Base-by-base conservation (phyloP, 2,329 filamentous ascomycete species). In the Massarina eburnea region DNA sequence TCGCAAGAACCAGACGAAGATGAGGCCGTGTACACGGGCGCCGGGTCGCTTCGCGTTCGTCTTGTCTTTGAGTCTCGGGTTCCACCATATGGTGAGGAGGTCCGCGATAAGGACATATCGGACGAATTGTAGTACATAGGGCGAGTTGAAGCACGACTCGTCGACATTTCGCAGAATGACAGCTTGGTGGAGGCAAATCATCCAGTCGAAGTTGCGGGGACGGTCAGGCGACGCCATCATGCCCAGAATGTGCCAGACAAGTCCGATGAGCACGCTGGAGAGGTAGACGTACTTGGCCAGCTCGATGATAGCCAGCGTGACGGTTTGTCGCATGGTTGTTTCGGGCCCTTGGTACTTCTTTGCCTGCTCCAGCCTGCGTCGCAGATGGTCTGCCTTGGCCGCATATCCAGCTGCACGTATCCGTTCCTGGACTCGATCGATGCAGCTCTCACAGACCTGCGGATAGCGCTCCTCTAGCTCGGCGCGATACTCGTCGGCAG, bases 391-490 rank as follows among this genome's bases (percentile, higher is more conserved):
- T n/a, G 88, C 86, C 70, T 89, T 89, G 21, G 91, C 91, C 24
- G 84, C 86, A 64, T 95, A 95, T 8, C 82, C 85, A 0, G 89
- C 84, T 55, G 83, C 77, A 18, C 81, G 78, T 41, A 96, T 83
- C 49, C 84, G 80, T 27, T 80, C 74, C 51, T 86, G 81, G 18
- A 92, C 91, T 49, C 77, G 82, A 5, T 85, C 86, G 52, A 88
- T 86, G 70, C 94, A 99, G 36, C 82, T 76, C 51, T 80, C 80
- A 73, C 94, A 99, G 47, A 96, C 86, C 63, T 94, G 90, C 0
- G 94, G 94, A 64, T 96, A 97, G 39, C 87, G 81, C 59, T 83
- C 77, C 72, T 96, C 91, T 15, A 96, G 77, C 41, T 84, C 79
- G 50, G 77, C 79, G 50, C 85, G 84, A 67, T 88, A 95, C 27